Percentiles rank a stretch among this genome's conserved stretches.
Conservation (phyloP, 1,284 basidiomycete genomes). For the Ceratobasidium sp. region DNA sequence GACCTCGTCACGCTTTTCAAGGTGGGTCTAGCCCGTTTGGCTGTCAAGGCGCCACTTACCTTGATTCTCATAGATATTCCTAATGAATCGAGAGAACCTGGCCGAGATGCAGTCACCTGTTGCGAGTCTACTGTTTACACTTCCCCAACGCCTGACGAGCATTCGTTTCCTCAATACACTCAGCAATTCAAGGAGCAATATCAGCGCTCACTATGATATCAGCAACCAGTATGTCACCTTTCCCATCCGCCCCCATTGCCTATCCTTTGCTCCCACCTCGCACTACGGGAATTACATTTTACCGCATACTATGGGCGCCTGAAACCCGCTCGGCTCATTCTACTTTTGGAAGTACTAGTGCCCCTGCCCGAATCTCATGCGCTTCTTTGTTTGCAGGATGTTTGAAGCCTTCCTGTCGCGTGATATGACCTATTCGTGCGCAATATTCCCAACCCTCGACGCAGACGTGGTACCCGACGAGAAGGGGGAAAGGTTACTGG, state of each 20-base stretch:
- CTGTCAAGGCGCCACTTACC: not conserved
- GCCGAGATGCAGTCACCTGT: conserved; percentile 69
- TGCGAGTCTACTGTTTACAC: conserved; percentile 74
- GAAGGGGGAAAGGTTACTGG: conserved; percentile 1
- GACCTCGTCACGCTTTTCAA: conserved; percentile 76
- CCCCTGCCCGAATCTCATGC: not conserved
- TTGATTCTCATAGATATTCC: conserved; percentile 71
- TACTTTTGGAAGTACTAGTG: not conserved
- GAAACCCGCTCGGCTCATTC: conserved; percentile 18
- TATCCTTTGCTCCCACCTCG: conserved; percentile 11
- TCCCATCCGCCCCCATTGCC: conserved; percentile 4
- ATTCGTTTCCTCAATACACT: conserved; percentile 85
- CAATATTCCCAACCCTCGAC: conserved; percentile 76
- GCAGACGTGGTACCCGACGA: conserved; percentile 63
- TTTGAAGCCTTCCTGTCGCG: conserved; percentile 73
- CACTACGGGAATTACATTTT: conserved; percentile 38
- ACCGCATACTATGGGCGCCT: too few relatives aligned
- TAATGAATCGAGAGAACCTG: conserved; percentile 83
- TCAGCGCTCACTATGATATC: conserved; percentile 90
- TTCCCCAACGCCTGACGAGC: conserved; percentile 78
- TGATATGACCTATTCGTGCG: conserved; percentile 89
- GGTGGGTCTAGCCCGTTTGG: conserved; percentile 60
- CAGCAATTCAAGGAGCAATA: conserved; percentile 83
- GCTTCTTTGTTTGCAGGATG: conserved; percentile 50
- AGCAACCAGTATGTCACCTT: conserved; percentile 66